phyloP scores from a whole-genome alignment of 768 basidiomycete genomes.

The Mycena kentingensis region DNA sequence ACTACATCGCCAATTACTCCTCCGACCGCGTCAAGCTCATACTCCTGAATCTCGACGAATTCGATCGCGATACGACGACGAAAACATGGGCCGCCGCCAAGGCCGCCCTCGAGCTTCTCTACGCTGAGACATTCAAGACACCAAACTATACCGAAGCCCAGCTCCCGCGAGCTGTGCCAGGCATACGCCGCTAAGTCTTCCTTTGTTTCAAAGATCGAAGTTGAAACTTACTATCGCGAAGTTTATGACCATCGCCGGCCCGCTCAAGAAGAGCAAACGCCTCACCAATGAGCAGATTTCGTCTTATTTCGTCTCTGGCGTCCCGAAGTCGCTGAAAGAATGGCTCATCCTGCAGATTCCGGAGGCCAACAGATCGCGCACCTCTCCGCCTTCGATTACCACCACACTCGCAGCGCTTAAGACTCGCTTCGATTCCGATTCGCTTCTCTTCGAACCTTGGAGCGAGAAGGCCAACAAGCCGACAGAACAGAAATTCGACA shows the following conservation, averaged over 20 bases:
- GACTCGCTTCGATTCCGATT: conserved; percentile 2
- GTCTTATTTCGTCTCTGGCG: conserved; percentile 7
- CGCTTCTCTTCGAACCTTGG: conserved; percentile 3
- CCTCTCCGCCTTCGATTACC: conserved; percentile 2
- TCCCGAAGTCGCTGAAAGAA: conserved; percentile 7
- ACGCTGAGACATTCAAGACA: neutral
- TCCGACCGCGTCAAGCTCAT: neutral
- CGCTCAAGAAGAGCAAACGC: neutral
- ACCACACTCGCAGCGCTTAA: neutral
- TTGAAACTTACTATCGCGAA: neutral
- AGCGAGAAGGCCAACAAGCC: neutral
- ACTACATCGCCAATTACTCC: conserved; percentile 12
- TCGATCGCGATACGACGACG: neutral
- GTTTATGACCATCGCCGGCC: conserved; percentile 1
- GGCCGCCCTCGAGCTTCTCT: neutral
- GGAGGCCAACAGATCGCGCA: neutral
- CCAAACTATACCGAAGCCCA: conserved; percentile 3
- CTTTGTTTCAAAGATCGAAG: neutral
- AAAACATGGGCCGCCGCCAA: neutral
- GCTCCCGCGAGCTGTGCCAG: neutral
- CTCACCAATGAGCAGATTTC: neutral
- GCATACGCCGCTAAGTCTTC: conserved; percentile 4
- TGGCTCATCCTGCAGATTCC: conserved; percentile 12
- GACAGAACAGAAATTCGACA: neutral
- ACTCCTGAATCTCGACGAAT: conserved; percentile 3